A percentile compares a stretch with the other conserved stretches of the same genome.
Evolutionary conservation across 2,329 filamentous ascomycete species (phyloP).

Genomic region (Trichoderma semiorbis): DNA sequence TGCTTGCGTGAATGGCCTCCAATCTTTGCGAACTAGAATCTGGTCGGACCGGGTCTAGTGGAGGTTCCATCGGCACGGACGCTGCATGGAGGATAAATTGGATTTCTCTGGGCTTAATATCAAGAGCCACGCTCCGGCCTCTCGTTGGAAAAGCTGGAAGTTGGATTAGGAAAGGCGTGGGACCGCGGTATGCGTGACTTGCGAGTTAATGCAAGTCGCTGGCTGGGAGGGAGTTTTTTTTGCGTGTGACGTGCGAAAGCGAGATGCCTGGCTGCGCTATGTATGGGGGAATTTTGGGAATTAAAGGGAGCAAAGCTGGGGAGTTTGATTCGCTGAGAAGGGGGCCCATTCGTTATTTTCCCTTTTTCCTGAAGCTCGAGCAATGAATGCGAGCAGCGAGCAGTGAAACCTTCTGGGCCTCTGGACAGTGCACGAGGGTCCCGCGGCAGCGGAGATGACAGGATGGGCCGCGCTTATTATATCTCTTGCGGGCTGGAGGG

Average conservation of each 20-base stretch:
- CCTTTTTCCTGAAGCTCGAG: neutral
- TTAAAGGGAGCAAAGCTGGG: neutral
- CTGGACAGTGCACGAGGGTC: neutral
- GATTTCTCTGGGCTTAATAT: constrained; percentile 1
- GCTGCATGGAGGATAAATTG: constrained; percentile 10
- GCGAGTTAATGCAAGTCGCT: neutral
- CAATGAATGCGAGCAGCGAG: neutral
- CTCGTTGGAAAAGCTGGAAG: constrained; percentile 1
- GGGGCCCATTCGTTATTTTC: neutral
- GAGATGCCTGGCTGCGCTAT: neutral
- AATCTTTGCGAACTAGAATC: neutral
- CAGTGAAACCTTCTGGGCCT: neutral
- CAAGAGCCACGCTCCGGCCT: constrained; percentile 12
- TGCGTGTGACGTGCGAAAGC: neutral
- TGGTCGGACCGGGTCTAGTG: neutral
- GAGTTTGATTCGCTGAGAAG: neutral
- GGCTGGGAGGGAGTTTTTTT: neutral
- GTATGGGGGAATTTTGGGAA: neutral
- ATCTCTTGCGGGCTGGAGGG: neutral
- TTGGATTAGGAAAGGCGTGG: constrained; percentile 4
- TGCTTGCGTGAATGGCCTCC: neutral
- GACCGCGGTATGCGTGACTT: neutral
- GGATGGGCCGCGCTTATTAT: constrained; percentile 14
- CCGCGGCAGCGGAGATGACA: constrained; percentile 14
- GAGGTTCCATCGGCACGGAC: neutral